Evolutionary conservation across 495 filamentous ascomycete species (phyloP).

Genomic region (Cenococcum geophilum): DNA sequence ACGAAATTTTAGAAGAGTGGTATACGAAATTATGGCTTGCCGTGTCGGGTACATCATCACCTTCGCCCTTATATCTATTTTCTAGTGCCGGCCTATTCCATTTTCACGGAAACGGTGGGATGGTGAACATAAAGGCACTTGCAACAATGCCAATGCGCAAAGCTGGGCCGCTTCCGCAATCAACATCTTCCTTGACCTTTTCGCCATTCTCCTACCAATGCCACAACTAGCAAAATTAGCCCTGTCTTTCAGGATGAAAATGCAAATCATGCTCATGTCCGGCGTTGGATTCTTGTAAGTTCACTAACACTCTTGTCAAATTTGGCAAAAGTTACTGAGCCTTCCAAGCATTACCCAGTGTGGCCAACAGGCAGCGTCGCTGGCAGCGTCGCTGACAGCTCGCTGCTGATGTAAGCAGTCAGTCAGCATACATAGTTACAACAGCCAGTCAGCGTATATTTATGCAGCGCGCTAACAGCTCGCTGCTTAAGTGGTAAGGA

Average conservation of each 20-base stretch:
- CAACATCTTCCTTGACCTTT: slow-evolving; percentile 33
- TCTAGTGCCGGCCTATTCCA: slow-evolving; percentile 44
- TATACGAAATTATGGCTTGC: slow-evolving; percentile 33
- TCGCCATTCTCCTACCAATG: slow-evolving; percentile 40
- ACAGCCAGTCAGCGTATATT: too few species aligned
- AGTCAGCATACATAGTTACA: too few species aligned
- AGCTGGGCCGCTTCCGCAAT: slow-evolving; percentile 20
- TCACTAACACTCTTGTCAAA: slow-evolving; percentile 5
- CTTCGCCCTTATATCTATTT: slow-evolving; percentile 38
- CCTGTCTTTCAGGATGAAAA: slow-evolving; percentile 44
- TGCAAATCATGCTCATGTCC: slow-evolving; percentile 49
- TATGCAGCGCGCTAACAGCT: too few species aligned
- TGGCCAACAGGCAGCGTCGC: too few species aligned
- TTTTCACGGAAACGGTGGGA: slow-evolving; percentile 31
- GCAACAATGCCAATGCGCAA: slow-evolving; percentile 26
- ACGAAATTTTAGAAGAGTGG: slow-evolving; percentile 32
- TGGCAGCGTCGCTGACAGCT: too few species aligned
- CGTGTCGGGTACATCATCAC: slow-evolving; percentile 39
- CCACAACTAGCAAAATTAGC: slow-evolving; percentile 42
- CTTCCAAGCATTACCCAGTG: too few species aligned
- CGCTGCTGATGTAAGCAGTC: too few species aligned
- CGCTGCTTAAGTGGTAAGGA: too few species aligned
- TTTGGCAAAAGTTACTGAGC: too few species aligned
- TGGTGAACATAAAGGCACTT: slow-evolving; percentile 23
- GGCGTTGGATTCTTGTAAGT: slow-evolving; percentile 49